Evolutionary conservation across 2,329 filamentous ascomycete genomes (phyloP), one percentile per base, ranked within the genome.

Genomic region (Rhinocladiella similis): DNA sequence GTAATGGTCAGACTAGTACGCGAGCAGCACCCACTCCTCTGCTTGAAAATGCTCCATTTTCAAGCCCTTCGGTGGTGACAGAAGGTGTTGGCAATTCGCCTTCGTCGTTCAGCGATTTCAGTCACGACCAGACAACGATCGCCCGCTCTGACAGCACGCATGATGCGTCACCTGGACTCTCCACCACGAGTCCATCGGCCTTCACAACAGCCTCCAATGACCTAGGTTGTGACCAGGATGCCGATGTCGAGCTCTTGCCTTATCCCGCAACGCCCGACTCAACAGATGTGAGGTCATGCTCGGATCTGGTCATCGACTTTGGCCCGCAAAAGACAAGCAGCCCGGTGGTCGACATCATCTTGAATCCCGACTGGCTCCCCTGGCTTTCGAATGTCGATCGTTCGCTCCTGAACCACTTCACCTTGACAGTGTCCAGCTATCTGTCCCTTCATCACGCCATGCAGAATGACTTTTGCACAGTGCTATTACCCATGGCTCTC

Each of bases 391-490:
- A 46, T n/a, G 43, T 46, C 43, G 43, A 46, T 16, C 43, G 43
- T 4, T 46, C 43, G 5, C 25, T 46, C 7, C 22, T 46, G 43
- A 27, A 46, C n/a, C 43, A 46, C 43, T 46, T 46, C 22, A 46
- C 43, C 4, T 22, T 46, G 19, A 46, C 43, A 5, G 43, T 46
- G n/a, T 25, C 43, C 14, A 46, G 25, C 25, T 46, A 46, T 14
- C n/a, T 46, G 43, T 46, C 43, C 3, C 25, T 46, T 22, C 43
- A 46, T 16, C 43, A 46, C 7, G 25, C 43, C n/a, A 46, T 46
- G 43, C 43, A 46, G 22, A 46, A 46, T n/a, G 43, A 46, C n/a
- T 46, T 46, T n/a, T 46, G 43, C n/a, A 46, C 43, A 16, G 43
- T 46, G n/a, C 22, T 46, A n/a, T 20, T 46, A 27, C 43, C 43